phyloP scores from a whole-genome alignment of 768 basidiomycete species.

The Auriscalpium vulgare region DNA sequence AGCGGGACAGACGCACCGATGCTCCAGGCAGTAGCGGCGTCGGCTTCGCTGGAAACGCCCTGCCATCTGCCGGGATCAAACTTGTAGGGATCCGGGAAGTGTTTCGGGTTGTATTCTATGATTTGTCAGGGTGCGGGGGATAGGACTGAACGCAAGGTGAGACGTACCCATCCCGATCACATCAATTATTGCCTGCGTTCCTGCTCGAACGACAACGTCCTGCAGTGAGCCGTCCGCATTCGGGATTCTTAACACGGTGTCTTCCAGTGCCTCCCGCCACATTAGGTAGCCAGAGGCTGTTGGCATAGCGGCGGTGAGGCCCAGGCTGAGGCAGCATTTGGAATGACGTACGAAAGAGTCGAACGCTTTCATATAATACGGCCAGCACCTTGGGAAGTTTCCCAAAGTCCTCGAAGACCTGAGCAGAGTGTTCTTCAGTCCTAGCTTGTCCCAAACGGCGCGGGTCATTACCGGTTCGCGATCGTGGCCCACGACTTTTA shows the following conservation, averaged over 20 bases:
- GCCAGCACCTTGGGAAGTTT: slow-evolving; percentile 23
- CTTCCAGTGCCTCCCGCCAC: slow-evolving; percentile 22
- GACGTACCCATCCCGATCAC: slow-evolving; percentile 23
- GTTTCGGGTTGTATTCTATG: slow-evolving; percentile 28
- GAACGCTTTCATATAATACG: slow-evolving; percentile 24
- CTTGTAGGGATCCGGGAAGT: slow-evolving; percentile 29
- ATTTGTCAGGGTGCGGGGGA: neutral
- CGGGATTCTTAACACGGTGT: slow-evolving; percentile 16
- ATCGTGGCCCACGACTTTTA: neutral
- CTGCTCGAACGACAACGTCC: slow-evolving; percentile 17
- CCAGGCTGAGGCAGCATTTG: neutral
- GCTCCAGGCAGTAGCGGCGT: slow-evolving; percentile 9
- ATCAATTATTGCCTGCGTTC: slow-evolving; percentile 21
- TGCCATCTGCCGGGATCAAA: slow-evolving; percentile 33
- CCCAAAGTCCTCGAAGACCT: slow-evolving; percentile 18
- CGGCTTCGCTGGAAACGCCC: slow-evolving; percentile 10
- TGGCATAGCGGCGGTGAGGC: neutral
- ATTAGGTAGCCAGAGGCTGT: slow-evolving; percentile 23
- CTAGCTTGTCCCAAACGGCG: neutral
- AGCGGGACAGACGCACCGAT: slow-evolving; percentile 9
- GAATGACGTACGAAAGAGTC: slow-evolving; percentile 25
- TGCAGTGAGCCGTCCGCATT: slow-evolving; percentile 7
- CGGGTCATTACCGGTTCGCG: slow-evolving; percentile 12
- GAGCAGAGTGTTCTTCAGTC: neutral
- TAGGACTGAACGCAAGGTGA: neutral